Percentiles rank a stretch among this genome's conserved stretches.
Conservation (phyloP, 306 rosid species). For the Fagus sylvatica region DNA sequence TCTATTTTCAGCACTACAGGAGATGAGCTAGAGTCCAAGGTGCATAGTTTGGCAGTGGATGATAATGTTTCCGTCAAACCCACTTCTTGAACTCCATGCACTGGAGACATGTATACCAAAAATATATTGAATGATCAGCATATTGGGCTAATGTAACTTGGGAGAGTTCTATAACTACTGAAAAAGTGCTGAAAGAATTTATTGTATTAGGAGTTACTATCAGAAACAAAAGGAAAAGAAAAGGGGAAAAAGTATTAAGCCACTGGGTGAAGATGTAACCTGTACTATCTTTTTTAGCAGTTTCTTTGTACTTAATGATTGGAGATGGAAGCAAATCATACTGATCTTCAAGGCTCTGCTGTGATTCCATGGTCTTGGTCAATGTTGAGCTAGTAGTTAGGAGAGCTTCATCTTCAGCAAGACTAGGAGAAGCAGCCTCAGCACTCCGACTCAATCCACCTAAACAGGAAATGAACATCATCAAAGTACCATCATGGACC, state of each 20-base stretch:
- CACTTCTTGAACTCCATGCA: conserved; percentile 29
- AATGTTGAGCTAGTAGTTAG: conserved; percentile 4
- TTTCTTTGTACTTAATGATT: not conserved
- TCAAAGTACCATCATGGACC: conserved; percentile 4
- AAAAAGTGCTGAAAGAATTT: not conserved
- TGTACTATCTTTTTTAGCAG: conserved; percentile 9
- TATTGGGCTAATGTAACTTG: not conserved
- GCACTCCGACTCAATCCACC: conserved; percentile 36
- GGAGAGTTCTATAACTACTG: not conserved
- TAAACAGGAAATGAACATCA: conserved; percentile 25
- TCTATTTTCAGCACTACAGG: conserved; percentile 8
- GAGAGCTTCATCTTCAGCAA: conserved; percentile 1
- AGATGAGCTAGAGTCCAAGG: conserved; percentile 6
- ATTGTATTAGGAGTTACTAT: no score
- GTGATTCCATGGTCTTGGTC: not conserved
- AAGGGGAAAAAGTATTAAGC: not conserved
- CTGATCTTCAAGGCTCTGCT: conserved; percentile 20
- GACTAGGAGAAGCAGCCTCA: conserved; percentile 13
- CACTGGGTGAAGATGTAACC: conserved; percentile 12
- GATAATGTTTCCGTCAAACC: conserved; percentile 7
- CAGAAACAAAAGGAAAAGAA: no score
- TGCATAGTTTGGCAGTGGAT: conserved; percentile 10
- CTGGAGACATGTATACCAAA: conserved; percentile 2
- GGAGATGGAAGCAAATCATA: conserved; percentile 13
- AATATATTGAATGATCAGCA: not conserved